These are phyloP conservation scores for Parafenestella ontariensis DNA, from an alignment of 2,329 filamentous ascomycete genomes.

Conservation along the genomic window DNA sequence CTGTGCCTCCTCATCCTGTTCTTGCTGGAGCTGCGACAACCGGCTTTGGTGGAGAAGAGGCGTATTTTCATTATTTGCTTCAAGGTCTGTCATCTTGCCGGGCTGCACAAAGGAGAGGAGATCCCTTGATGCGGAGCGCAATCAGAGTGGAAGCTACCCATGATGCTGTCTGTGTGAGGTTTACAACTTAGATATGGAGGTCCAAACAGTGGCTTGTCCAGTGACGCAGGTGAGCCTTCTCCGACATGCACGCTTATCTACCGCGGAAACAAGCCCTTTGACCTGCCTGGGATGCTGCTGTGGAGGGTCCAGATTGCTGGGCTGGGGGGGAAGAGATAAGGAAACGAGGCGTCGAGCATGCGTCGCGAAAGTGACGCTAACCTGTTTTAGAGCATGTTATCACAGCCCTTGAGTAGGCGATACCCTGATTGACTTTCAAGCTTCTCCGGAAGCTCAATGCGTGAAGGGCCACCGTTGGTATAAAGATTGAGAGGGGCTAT, in stretches of 20 bases:
- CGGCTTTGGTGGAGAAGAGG: constrained; percentile 43
- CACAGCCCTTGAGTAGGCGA: not conserved
- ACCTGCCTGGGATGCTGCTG: constrained; percentile 12
- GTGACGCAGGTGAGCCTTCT: constrained; percentile 11
- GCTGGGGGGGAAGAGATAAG: constrained; percentile 26
- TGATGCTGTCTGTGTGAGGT: not conserved
- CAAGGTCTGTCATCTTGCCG: constrained; percentile 27
- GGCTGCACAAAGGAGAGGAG: not conserved
- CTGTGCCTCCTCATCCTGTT: constrained; percentile 51
- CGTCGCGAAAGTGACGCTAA: constrained; percentile 12
- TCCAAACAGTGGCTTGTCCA: constrained; percentile 1
- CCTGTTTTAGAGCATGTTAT: constrained; percentile 9
- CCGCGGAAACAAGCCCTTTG: constrained; percentile 9
- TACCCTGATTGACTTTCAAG: not conserved
- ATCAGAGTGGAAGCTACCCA: not conserved
- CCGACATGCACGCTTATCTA: constrained; percentile 17
- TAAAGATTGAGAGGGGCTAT: not conserved
- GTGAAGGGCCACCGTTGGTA: not conserved
- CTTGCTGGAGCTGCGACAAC: constrained; percentile 43
- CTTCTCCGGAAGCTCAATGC: not conserved
- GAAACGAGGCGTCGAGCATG: constrained; percentile 8
- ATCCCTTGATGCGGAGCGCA: not conserved
- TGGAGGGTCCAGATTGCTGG: constrained; percentile 10
- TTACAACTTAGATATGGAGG: constrained; percentile 1
- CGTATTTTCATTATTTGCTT: constrained; percentile 44